Evolutionary conservation across 345 rosid genomes (phyloP), one percentile per base, ranked within the genome.

Genomic region (Crucihimalaya himalaica): DNA sequence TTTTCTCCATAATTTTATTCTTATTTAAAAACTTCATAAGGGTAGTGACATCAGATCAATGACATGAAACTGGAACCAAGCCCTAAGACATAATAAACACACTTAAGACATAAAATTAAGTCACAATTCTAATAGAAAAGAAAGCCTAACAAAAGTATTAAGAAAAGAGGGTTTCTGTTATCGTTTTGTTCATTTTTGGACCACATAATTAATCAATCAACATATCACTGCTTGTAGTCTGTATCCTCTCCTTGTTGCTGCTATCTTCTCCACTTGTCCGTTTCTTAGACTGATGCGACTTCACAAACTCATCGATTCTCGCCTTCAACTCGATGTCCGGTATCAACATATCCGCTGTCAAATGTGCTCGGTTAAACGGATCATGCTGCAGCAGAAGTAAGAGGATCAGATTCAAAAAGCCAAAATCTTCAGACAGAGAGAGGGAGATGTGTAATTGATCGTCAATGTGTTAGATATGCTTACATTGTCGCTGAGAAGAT

Each of bases 291-390:
- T 84, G 83, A 73, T 79, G 92, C 62, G 84, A 84, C 83, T 81
- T 84, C 53, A 96, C 61, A 60, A 89, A 92, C 79, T 87, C 99
- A 50, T 89, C 88, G 4, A 96, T 96, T 68, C 74, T 87, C 35
- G 93, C 88, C 84, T 90, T 96, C 84, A 96, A 50, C 73, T 92
- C 97, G 0, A 67, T 35, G 79, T 89, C 34, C 0, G 99, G 87
- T 70, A 92, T 86, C 81, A 96, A 80, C 99, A 92, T 92, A 63
- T 96, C 98, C 4, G 70, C 87, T 0, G 97, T 89, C 39, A 92
- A 94, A 75, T 90, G 95, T 63, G 97, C 90, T 31, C 99, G 88
- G 78, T 88, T 92, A 85, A 96, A 96, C 0, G 98, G 99, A 63
- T 96, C 99, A 6, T 91, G 82, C 99, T 96, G 91, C 85, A 81